Percentiles rank a stretch among this genome's conserved stretches.
phyloP scores from a whole-genome alignment of 1,284 basidiomycete species.

The Cutaneotrichosporon sp. region DNA sequence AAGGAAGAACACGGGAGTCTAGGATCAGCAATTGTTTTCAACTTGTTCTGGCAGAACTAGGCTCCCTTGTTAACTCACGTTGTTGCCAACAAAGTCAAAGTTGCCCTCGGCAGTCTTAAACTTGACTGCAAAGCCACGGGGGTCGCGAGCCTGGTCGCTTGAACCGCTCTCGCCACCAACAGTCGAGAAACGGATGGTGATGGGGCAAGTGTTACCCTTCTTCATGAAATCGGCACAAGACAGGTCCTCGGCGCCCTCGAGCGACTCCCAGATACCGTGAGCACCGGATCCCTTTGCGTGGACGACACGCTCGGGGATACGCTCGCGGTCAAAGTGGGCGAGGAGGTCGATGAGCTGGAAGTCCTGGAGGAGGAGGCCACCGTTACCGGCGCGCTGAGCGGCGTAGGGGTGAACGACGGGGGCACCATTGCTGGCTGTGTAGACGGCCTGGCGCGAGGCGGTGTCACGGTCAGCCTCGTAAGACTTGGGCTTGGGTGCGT shows the following conservation, averaged over 20 bases:
- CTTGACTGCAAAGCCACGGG: slow-evolving; percentile 89
- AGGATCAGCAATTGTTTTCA: slow-evolving; percentile 4
- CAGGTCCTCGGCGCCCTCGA: slow-evolving; percentile 76
- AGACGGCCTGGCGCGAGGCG: slow-evolving; percentile 49
- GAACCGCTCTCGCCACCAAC: slow-evolving; percentile 75
- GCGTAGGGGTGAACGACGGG: slow-evolving; percentile 65
- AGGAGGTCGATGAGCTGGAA: slow-evolving; percentile 58
- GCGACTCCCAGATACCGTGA: slow-evolving; percentile 87
- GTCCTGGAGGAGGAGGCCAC: slow-evolving; percentile 78
- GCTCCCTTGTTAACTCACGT: slow-evolving; percentile 41
- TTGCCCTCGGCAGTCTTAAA: slow-evolving; percentile 84
- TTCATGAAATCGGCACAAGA: slow-evolving; percentile 72
- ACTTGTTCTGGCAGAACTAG: slow-evolving; percentile 5
- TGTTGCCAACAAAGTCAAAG: slow-evolving; percentile 86
- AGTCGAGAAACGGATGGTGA: slow-evolving; percentile 55
- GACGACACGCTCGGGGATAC: slow-evolving; percentile 89
- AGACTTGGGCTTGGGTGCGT: slow-evolving; percentile 19
- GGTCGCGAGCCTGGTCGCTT: slow-evolving; percentile 79
- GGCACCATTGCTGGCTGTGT: slow-evolving; percentile 82
- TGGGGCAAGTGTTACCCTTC: slow-evolving; percentile 65
- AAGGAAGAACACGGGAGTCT: slow-evolving; percentile 64
- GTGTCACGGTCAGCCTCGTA: slow-evolving; percentile 16
- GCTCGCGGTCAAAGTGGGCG: slow-evolving; percentile 47
- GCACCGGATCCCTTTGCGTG: slow-evolving; percentile 65
- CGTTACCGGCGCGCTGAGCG: slow-evolving; percentile 70